Conservation (phyloP, 805 yeast species). For the Lipomyces orientalis region DNA sequence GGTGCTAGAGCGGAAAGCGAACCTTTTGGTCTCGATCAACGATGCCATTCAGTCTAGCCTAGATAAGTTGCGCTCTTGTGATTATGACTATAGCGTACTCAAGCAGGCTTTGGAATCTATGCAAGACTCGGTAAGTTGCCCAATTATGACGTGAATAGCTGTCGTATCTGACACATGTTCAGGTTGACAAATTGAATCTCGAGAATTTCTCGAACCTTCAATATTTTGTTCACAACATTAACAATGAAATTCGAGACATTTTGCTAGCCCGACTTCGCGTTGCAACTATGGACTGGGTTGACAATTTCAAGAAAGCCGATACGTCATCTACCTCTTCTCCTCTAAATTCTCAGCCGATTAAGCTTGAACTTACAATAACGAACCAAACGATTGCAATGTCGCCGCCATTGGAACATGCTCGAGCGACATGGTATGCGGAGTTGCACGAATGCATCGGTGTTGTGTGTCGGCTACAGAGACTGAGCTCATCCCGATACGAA, state of each 20-base stretch:
- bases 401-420: slow-evolving; percentile 42
- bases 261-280: slow-evolving; percentile 44
- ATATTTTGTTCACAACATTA: slow-evolving; percentile 46
- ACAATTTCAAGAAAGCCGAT: slow-evolving; percentile 21
- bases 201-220: slow-evolving; percentile 49
- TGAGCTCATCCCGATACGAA: slow-evolving; percentile 34
- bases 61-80: slow-evolving; percentile 42
- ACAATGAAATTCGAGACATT: slow-evolving; percentile 43
- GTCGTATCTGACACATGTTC: background rate
- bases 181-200: slow-evolving; percentile 38
- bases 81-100: slow-evolving; percentile 40
- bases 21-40: slow-evolving; percentile 45
- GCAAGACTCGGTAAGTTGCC: slow-evolving; percentile 44
- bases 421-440: slow-evolving; percentile 36
- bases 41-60: slow-evolving; percentile 39
- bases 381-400: slow-evolving; percentile 41
- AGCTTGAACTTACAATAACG: slow-evolving; percentile 41
- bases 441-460: slow-evolving; percentile 34
- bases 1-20: slow-evolving; percentile 45
- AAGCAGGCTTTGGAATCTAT: slow-evolving; percentile 39
- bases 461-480: slow-evolving; percentile 26
- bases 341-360: slow-evolving; percentile 9
- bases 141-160: background rate
- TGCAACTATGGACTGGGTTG: slow-evolving; percentile 40
- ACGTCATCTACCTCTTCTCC: slow-evolving; percentile 8